phyloP scores from a whole-genome alignment of 805 yeast species.

The Pichia manshurica region DNA sequence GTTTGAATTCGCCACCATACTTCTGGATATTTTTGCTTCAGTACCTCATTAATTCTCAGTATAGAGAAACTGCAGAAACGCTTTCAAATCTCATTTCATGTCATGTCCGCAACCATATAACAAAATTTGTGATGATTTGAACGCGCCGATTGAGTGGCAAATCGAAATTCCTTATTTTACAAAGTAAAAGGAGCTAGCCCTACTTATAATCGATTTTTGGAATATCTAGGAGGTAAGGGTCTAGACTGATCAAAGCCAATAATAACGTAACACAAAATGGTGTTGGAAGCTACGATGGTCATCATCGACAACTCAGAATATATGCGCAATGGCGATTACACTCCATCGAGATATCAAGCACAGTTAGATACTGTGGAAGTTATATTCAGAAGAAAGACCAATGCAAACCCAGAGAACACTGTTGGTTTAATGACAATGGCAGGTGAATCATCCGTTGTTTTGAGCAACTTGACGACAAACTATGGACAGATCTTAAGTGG shows the following conservation, averaged over 20 bases:
- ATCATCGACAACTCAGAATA: conserved; percentile 94
- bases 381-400: conserved; percentile 79
- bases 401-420: conserved; percentile 87
- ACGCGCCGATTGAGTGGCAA: conserved; percentile 10
- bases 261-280: conserved; percentile 45
- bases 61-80: too few relatives aligned
- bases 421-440: conserved; percentile 89
- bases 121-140: not conserved
- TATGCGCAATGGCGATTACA: conserved; percentile 92
- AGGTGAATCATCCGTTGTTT: conserved; percentile 80
- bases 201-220: too few relatives aligned
- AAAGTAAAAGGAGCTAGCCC: not conserved
- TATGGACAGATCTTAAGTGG: conserved; percentile 83
- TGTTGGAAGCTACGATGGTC: conserved; percentile 92
- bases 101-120: not conserved
- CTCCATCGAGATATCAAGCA: conserved; percentile 84
- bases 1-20: not conserved
- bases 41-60: too few relatives aligned
- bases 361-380: conserved; percentile 85
- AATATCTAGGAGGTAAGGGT: too few relatives aligned
- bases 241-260: too few relatives aligned
- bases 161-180: not conserved
- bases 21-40: not conserved
- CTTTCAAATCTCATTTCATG: not conserved
- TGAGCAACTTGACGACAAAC: conserved; percentile 81